These are phyloP conservation scores for Aureobasidium mangrovei DNA, from an alignment of 2,329 filamentous ascomycete genomes.

Conservation along the genomic window DNA sequence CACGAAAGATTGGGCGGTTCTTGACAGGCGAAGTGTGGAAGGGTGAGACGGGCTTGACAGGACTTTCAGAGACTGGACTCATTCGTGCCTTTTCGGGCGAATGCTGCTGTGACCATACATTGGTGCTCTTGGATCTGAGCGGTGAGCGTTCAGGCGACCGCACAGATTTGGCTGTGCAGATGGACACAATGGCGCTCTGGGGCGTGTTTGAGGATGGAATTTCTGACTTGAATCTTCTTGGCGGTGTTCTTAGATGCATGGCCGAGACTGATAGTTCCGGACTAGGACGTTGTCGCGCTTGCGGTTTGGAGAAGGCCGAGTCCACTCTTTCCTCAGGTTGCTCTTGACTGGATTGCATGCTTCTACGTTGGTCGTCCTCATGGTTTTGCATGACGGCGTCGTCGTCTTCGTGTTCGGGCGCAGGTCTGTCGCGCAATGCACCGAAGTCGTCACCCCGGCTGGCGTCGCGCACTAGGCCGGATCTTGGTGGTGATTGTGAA, in stretches of 20 bases:
- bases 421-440: background rate
- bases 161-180: conserved; percentile 9
- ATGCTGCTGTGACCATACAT: background rate
- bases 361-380: background rate
- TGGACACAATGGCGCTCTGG: conserved; percentile 18
- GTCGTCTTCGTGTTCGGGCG: background rate
- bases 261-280: background rate
- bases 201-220: conserved; percentile 24
- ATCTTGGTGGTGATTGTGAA: background rate
- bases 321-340: background rate
- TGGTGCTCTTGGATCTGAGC: conserved; percentile 16
- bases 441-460: too few species aligned
- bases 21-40: conserved; percentile 6
- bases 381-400: background rate
- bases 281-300: conserved; percentile 6
- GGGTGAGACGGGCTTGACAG: background rate
- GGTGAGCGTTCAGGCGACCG: conserved; percentile 17
- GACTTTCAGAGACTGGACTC: conserved; percentile 6
- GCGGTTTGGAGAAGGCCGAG: conserved; percentile 15
- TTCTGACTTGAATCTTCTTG: conserved; percentile 12
- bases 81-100: background rate
- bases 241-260: background rate
- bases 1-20: background rate
- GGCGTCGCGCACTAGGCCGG: too few species aligned
- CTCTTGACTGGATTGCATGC: background rate